These are phyloP conservation scores for Rhodotorula graminis DNA, from an alignment of 768 basidiomycete species.

Conservation along the genomic window DNA sequence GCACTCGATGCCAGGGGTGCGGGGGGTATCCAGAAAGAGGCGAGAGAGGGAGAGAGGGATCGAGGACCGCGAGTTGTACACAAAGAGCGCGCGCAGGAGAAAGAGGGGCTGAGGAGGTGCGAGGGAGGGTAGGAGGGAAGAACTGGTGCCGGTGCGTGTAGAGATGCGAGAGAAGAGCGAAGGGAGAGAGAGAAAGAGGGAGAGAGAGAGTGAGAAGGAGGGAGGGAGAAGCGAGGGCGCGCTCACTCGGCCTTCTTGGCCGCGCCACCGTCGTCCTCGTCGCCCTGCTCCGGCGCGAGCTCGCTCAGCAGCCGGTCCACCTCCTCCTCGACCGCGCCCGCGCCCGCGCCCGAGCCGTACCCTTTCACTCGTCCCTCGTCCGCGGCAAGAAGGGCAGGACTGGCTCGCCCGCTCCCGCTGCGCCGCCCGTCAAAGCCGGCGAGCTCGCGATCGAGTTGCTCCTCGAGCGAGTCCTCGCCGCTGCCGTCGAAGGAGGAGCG, in stretches of 20 bases:
- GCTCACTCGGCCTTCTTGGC: not conserved
- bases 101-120: too few relatives aligned
- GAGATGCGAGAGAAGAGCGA: too few relatives aligned
- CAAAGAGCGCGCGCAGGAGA: too few relatives aligned
- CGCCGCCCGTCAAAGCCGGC: not conserved
- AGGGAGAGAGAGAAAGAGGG: too few relatives aligned
- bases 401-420: not conserved
- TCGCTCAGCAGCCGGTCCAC: slow-evolving; percentile 36
- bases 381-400: not conserved
- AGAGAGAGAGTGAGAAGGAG: too few relatives aligned
- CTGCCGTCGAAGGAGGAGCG: not conserved
- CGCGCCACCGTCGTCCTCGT: not conserved
- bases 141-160: too few relatives aligned
- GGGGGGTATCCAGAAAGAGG: too few relatives aligned
- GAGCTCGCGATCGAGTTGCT: not conserved
- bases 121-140: too few relatives aligned
- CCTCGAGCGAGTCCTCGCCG: not conserved
- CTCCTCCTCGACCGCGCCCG: slow-evolving; percentile 29
- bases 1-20: too few relatives aligned
- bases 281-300: slow-evolving; percentile 17
- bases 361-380: not conserved
- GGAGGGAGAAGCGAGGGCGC: not conserved
- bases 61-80: too few relatives aligned
- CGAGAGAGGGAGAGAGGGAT: too few relatives aligned
- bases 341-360: too few relatives aligned